Percentiles rank a stretch among this genome's conserved stretches.
phyloP scores from a whole-genome alignment of 78 protist genomes.

The Polysphondylium violaceum region DNA sequence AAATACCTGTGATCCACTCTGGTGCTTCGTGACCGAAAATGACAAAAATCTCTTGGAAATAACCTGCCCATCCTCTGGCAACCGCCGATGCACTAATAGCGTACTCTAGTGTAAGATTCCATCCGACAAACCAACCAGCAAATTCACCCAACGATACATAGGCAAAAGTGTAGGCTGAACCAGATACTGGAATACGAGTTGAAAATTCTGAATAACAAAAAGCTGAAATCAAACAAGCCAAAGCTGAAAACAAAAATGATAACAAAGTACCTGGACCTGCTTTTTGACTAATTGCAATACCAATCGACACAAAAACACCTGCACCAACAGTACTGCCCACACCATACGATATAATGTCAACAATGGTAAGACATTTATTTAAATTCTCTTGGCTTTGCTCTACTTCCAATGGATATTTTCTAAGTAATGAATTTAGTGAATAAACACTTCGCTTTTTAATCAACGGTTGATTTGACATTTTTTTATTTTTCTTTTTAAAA shows the following conservation, averaged over 20 bases:
- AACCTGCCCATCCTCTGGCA: slow-evolving; percentile 85
- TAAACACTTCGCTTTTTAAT: slow-evolving; percentile 1
- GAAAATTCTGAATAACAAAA: slow-evolving; percentile 85
- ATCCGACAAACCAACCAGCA: slow-evolving; percentile 65
- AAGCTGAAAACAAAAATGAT: slow-evolving; percentile 69
- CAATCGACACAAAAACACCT: slow-evolving; percentile 88
- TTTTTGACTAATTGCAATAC: slow-evolving; percentile 53
- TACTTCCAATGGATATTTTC: slow-evolving; percentile 20
- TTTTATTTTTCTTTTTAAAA: background rate
- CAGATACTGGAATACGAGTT: slow-evolving; percentile 76
- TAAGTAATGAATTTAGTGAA: background rate
- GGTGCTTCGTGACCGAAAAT: slow-evolving; percentile 21
- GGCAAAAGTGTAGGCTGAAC: slow-evolving; percentile 85
- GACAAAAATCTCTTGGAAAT: slow-evolving; percentile 15
- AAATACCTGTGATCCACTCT: slow-evolving; percentile 18
- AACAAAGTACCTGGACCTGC: slow-evolving; percentile 87
- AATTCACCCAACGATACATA: slow-evolving; percentile 76
- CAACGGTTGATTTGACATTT: background rate
- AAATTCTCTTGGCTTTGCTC: background rate
- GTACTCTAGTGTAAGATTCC: slow-evolving; percentile 84
- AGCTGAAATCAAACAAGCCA: slow-evolving; percentile 75
- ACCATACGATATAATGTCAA: slow-evolving; percentile 84
- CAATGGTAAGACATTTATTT: slow-evolving; percentile 51
- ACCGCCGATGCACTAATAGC: slow-evolving; percentile 80
- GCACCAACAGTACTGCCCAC: slow-evolving; percentile 83